These are phyloP conservation scores for Eutrema yunnanense DNA, from an alignment of 345 rosid genomes.

Conservation along the genomic window DNA sequence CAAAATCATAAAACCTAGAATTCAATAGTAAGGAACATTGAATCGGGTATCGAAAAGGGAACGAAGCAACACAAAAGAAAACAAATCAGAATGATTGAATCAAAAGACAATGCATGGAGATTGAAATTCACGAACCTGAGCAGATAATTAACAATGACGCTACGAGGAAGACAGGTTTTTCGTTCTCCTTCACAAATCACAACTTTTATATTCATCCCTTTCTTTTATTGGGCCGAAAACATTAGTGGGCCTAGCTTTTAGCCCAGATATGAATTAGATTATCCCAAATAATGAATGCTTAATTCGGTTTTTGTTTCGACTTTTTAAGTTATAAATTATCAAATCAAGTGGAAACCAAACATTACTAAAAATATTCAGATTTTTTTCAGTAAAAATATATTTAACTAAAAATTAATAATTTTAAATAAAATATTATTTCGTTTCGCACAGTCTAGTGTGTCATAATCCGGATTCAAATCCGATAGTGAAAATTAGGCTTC, in stretches of 20 bases:
- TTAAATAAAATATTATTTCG: too few relatives aligned
- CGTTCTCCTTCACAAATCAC: not conserved
- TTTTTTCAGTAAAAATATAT: too few relatives aligned
- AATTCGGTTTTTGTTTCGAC: too few relatives aligned
- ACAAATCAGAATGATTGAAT: not conserved
- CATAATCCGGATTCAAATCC: too few relatives aligned
- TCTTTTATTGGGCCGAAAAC: not conserved
- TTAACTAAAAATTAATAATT: too few relatives aligned
- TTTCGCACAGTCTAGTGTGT: too few relatives aligned
- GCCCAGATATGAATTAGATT: not conserved
- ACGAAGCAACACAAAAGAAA: not conserved
- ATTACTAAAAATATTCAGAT: too few relatives aligned
- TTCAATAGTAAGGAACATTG: not conserved
- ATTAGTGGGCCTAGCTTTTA: not conserved
- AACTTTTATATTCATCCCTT: not conserved
- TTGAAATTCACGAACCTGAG: conserved; percentile 23
- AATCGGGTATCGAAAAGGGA: not conserved
- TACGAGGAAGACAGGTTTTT: not conserved
- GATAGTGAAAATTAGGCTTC: too few relatives aligned
- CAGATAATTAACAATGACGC: not conserved
- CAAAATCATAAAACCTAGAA: conserved; percentile 1
- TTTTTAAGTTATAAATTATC: too few relatives aligned
- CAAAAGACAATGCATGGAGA: conserved; percentile 1
- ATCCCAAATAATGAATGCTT: not conserved
- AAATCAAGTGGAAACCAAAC: too few relatives aligned